phyloP scores from a whole-genome alignment of 2,329 filamentous ascomycete genomes.

The Exophiala sideris region DNA sequence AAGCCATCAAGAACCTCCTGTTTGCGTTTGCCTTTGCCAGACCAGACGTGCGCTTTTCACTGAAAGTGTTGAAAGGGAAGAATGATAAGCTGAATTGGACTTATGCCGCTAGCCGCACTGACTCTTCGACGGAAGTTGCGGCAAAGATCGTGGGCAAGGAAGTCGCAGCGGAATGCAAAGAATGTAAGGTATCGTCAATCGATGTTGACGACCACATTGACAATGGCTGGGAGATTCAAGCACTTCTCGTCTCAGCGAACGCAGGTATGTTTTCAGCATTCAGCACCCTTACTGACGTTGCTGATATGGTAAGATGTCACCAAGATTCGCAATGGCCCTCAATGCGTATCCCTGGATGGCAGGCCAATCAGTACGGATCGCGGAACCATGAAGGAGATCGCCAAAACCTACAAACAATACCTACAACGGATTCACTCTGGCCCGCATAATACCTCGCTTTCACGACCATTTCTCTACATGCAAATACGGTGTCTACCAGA shows the following conservation, averaged over 20 bases:
- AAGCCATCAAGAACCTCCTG: constrained; percentile 52
- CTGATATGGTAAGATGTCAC: constrained; percentile 36
- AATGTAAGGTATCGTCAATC: constrained; percentile 30
- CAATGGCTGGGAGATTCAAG: constrained; percentile 42
- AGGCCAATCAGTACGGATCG: constrained; percentile 52
- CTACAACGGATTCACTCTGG: constrained; percentile 35
- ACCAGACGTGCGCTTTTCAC: constrained; percentile 53
- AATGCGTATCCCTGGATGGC: constrained; percentile 57
- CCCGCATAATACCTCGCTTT: constrained; percentile 17
- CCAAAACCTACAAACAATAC: constrained; percentile 49
- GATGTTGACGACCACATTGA: constrained; percentile 22
- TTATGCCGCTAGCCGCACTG: constrained; percentile 51
- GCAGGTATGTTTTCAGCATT: background rate
- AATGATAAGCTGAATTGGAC: constrained; percentile 60
- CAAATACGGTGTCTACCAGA: constrained; percentile 52
- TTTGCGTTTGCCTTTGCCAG: constrained; percentile 60
- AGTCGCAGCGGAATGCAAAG: constrained; percentile 49
- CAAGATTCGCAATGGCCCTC: constrained; percentile 36
- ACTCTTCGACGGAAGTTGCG: constrained; percentile 51
- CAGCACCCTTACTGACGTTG: background rate
- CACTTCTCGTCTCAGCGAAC: constrained; percentile 46
- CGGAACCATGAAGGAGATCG: constrained; percentile 54
- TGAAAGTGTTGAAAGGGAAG: constrained; percentile 57
- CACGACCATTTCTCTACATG: constrained; percentile 56
- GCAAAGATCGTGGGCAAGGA: constrained; percentile 56